These are phyloP conservation scores for Amanita exitialis DNA, from an alignment of 768 basidiomycete species.

Conservation along the genomic window DNA sequence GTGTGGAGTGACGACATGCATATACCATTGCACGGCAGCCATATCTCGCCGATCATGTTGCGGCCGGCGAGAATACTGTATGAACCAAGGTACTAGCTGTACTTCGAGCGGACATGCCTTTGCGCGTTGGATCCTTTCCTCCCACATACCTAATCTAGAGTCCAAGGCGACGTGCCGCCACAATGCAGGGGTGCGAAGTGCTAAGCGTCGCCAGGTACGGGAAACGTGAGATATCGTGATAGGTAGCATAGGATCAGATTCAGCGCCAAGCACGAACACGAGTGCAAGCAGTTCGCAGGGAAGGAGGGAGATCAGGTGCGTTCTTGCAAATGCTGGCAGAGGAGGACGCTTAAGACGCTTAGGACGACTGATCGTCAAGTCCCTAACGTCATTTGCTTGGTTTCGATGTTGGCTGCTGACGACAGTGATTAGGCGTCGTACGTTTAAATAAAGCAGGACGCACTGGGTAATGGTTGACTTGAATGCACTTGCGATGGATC, in stretches of 20 bases:
- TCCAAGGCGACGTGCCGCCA: slow-evolving; percentile 54
- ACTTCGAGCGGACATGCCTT: slow-evolving; percentile 54
- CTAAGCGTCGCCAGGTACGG: slow-evolving; percentile 49
- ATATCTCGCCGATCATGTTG: slow-evolving; percentile 27
- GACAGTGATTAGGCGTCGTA: neutral
- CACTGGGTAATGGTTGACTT: slow-evolving; percentile 19
- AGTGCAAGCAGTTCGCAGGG: slow-evolving; percentile 56
- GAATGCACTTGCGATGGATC: slow-evolving; percentile 38
- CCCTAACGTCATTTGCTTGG: slow-evolving; percentile 1
- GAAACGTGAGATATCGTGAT: slow-evolving; percentile 63
- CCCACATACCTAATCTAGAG: slow-evolving; percentile 47
- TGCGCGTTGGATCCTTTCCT: slow-evolving; percentile 49
- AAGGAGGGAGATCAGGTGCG: slow-evolving; percentile 46
- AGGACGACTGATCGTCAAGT: slow-evolving; percentile 22
- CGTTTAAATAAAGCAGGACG: neutral
- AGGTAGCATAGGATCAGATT: slow-evolving; percentile 47
- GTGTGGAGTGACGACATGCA: slow-evolving; percentile 45
- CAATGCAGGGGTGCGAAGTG: slow-evolving; percentile 47
- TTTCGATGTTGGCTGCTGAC: neutral
- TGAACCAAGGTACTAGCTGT: slow-evolving; percentile 28
- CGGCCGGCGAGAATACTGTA: slow-evolving; percentile 14
- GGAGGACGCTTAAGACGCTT: slow-evolving; percentile 24
- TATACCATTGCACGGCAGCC: slow-evolving; percentile 46
- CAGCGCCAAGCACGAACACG: slow-evolving; percentile 51
- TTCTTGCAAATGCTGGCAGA: slow-evolving; percentile 11